Evolutionary conservation across 192 early-diverging fungal species (phyloP).

Genomic region (Linnemannia elongata): DNA sequence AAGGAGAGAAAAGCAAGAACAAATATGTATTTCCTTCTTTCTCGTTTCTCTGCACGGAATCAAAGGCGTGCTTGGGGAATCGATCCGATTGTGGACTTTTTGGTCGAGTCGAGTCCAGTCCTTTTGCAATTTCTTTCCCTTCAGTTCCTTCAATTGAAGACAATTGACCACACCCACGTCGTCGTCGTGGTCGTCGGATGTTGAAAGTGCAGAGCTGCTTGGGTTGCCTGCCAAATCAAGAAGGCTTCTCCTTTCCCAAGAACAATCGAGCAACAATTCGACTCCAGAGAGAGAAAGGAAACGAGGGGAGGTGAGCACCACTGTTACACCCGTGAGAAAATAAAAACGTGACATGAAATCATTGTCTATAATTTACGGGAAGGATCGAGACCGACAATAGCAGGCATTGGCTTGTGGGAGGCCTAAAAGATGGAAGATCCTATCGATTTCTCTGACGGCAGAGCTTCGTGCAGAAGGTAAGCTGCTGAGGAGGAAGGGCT

Average conservation of each 20-base stretch:
- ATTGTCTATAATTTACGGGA: background rate
- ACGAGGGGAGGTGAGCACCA: background rate
- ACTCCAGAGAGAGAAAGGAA: background rate
- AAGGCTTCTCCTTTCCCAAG: background rate
- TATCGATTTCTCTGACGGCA: constrained; percentile 43
- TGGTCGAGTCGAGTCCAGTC: no score
- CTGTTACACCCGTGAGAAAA: no score
- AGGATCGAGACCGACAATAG: constrained; percentile 35
- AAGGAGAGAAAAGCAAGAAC: background rate
- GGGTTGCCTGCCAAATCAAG: constrained; percentile 4
- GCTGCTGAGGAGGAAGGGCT: constrained; percentile 19
- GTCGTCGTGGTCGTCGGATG: background rate
- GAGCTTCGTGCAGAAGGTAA: constrained; percentile 33
- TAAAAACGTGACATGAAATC: no score
- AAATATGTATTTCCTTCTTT: background rate
- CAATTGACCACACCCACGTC: no score
- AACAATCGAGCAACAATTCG: no score
- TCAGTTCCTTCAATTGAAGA: no score
- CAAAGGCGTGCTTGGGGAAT: background rate
- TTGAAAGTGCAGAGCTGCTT: background rate
- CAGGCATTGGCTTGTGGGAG: constrained; percentile 19
- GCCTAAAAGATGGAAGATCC: constrained; percentile 48
- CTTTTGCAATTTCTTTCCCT: no score
- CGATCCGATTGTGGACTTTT: background rate
- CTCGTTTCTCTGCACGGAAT: no score